Percentiles rank a stretch among this genome's conserved stretches.
Conservation (phyloP, 345 rosid genomes). For the Populus pruinosa region DNA sequence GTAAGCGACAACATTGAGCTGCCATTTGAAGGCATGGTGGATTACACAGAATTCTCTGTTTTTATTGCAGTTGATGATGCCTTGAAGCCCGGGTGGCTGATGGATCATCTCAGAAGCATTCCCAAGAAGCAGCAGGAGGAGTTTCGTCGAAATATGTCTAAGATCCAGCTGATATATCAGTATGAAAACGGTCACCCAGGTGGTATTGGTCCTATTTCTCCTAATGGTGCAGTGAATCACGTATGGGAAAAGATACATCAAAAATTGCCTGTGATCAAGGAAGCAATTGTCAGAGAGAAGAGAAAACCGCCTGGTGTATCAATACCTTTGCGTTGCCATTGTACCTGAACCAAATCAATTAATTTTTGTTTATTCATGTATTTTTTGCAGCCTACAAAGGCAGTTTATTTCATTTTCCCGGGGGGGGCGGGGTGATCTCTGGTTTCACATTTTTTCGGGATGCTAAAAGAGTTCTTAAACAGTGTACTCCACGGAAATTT, state of each 20-base stretch:
- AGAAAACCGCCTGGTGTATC: conserved; percentile 69
- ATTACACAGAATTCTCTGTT: conserved; percentile 71
- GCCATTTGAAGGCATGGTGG: conserved; percentile 83
- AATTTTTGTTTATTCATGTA: neutral
- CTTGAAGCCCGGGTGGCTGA: conserved; percentile 68
- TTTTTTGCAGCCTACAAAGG: neutral
- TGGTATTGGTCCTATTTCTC: conserved; percentile 69
- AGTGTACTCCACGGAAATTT: neutral
- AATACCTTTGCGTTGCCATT: conserved; percentile 75
- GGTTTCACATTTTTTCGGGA: neutral
- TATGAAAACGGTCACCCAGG: conserved; percentile 58
- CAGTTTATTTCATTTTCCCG: neutral
- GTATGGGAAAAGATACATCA: conserved; percentile 81
- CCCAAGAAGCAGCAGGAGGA: conserved; percentile 47
- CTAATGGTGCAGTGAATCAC: conserved; percentile 78
- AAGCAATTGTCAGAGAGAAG: conserved; percentile 62
- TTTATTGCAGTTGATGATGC: conserved; percentile 71
- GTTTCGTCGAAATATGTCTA: conserved; percentile 52
- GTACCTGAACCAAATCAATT: conserved; percentile 42
- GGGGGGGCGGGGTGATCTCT: neutral
- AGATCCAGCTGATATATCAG: conserved; percentile 58
- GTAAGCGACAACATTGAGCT: conserved; percentile 86
- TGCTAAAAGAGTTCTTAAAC: neutral
- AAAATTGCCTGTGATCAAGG: conserved; percentile 69
- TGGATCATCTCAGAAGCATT: conserved; percentile 51